A percentile compares a stretch with the other conserved stretches of the same genome.
Evolutionary conservation across 1,284 basidiomycete genomes (phyloP).

Genomic region (Boletus albobrunnescens): DNA sequence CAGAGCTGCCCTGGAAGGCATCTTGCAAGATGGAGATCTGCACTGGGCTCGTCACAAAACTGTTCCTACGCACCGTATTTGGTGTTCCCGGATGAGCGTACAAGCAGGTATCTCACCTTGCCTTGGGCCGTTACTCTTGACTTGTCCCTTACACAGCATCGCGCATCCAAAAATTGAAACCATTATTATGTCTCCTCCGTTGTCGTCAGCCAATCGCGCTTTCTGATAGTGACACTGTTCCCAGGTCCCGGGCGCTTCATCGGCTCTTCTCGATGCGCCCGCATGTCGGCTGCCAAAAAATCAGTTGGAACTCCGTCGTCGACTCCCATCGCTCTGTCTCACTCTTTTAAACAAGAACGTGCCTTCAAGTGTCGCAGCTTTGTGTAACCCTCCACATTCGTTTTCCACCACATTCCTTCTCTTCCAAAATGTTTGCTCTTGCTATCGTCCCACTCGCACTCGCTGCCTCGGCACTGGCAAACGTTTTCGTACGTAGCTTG

Average conservation of each 20-base stretch:
- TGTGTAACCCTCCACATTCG: slow-evolving; percentile 22
- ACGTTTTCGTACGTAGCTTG: slow-evolving; percentile 49
- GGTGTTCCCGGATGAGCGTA: too few species aligned
- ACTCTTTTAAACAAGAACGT: neutral
- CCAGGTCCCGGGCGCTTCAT: neutral
- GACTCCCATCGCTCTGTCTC: neutral
- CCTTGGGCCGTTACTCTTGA: too few species aligned
- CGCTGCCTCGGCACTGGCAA: slow-evolving; percentile 52
- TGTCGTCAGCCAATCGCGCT: neutral
- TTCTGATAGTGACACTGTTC: neutral
- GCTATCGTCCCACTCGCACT: slow-evolving; percentile 51
- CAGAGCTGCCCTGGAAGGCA: too few species aligned
- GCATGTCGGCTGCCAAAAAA: slow-evolving; percentile 1
- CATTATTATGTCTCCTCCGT: neutral
- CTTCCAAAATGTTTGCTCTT: slow-evolving; percentile 47
- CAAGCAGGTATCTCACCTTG: too few species aligned
- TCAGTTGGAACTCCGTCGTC: slow-evolving; percentile 34
- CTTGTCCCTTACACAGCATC: too few species aligned
- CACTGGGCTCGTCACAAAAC: too few species aligned
- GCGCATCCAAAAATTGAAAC: too few species aligned
- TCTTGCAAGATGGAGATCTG: too few species aligned
- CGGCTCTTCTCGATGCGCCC: neutral
- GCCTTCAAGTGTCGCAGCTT: neutral
- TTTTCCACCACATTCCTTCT: slow-evolving; percentile 19
- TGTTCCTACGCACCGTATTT: too few species aligned